Base-by-base conservation (phyloP, 2,329 filamentous ascomycete species). In the Aspergillus transmontanensis region DNA sequence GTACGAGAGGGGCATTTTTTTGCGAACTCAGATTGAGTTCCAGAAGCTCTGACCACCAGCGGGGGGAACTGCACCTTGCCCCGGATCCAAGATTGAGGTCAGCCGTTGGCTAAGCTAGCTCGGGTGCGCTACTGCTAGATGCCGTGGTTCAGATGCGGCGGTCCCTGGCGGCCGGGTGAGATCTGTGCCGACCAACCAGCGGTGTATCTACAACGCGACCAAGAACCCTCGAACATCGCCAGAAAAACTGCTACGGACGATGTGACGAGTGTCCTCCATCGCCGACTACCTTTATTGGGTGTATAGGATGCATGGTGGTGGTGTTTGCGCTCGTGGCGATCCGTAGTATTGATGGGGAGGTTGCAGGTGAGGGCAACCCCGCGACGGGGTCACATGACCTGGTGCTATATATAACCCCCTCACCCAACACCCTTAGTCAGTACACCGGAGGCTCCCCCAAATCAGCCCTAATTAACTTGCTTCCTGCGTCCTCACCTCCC, bases 21-120 rank as follows among this genome's bases (percentile, higher is more conserved):
- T n/a, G 26, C 11, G 36, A 48, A 16, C 21, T 26, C 28, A 55
- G 51, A 59, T 59, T 43, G 56, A 62, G 60, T 59, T 62, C 56
- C 60, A 62, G 56, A 65, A 63, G 64, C 64, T 63, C 64, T 65
- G 64, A 63, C 64, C 64, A 65, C 56, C 39, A 12, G 63, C 63
- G 53, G 14, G 53, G 58, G 41, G 23, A 56, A 28, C 54, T 43
- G 55, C 53, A 39, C 43, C 32, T 39, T 58, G 60, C 61, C 61
- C 61, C 60, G 60, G 54, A 60, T 63, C 55, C 57, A 58, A 58
- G 41, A 43, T 58, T 39, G 28, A 61, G 57, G 53, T 59, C 50
- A 62, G 57, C 59, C 54, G 58, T 50, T 34, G 48, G 56, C 45
- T 43, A 58, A 19, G 19, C 56, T 62, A 62, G 48, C 36, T 41